These are phyloP conservation scores for Pezicula neosporulosa DNA, from an alignment of 2,329 filamentous ascomycete species.

Conservation along the genomic window DNA sequence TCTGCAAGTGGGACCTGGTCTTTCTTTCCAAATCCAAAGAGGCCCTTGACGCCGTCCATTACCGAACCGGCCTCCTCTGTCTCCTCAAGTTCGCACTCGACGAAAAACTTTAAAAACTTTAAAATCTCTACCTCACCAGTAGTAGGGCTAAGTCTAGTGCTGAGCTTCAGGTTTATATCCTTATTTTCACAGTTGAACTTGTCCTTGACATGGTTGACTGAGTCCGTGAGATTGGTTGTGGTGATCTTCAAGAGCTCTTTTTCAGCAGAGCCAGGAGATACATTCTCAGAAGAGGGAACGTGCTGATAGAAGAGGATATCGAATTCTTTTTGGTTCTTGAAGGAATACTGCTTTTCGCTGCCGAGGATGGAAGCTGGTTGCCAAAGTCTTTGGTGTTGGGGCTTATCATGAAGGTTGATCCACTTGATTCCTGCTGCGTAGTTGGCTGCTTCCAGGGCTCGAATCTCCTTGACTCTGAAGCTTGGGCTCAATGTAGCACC, in stretches of 20 bases:
- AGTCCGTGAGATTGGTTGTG: constrained; percentile 83
- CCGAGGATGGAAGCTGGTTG: constrained; percentile 72
- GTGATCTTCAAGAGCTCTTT: constrained; percentile 62
- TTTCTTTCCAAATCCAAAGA: constrained; percentile 92
- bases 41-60: constrained; percentile 91
- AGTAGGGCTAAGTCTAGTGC: constrained; percentile 65
- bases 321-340: constrained; percentile 82
- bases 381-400: constrained; percentile 79
- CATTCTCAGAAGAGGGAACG: constrained; percentile 43
- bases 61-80: constrained; percentile 72
- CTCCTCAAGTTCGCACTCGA: constrained; percentile 81
- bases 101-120: constrained; percentile 68
- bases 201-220: constrained; percentile 73
- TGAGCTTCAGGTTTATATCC: constrained; percentile 78
- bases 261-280: constrained; percentile 43
- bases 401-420: constrained; percentile 63
- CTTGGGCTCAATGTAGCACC: constrained; percentile 88
- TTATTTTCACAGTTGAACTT: constrained; percentile 68
- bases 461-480: constrained; percentile 97
- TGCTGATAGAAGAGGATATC: constrained; percentile 76
- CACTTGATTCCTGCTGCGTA: constrained; percentile 78
- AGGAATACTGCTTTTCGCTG: constrained; percentile 76
- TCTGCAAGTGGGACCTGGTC: constrained; percentile 71
- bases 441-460: constrained; percentile 69
- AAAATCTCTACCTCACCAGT: constrained; percentile 78